Percentiles rank a stretch among this genome's conserved stretches.
Evolutionary conservation across 225 moss, liverwort and hornwort genomes (phyloP).

Genomic region (Physcomitrellopsis africana): DNA sequence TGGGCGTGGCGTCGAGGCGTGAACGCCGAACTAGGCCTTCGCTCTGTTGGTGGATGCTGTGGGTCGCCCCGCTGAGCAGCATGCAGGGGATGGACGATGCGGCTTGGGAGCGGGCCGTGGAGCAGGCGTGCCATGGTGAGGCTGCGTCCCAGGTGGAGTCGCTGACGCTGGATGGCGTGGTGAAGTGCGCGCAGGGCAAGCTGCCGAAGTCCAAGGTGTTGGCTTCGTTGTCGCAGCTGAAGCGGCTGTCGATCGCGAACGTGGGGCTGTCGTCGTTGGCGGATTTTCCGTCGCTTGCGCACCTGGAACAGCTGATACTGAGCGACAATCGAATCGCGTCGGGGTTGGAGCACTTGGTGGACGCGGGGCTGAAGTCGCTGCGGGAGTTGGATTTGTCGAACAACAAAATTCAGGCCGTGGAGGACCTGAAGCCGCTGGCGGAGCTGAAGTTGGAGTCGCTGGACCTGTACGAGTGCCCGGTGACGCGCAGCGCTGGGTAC

Average conservation of each 20-base stretch:
- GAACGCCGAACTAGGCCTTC: too few relatives aligned
- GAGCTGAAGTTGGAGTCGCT: slow-evolving; percentile 67
- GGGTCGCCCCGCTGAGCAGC: too few relatives aligned
- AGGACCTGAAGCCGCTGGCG: slow-evolving; percentile 74
- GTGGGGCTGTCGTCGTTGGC: slow-evolving; percentile 71
- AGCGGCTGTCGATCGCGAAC: slow-evolving; percentile 78
- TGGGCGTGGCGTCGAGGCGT: too few relatives aligned
- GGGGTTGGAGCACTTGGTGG: slow-evolving; percentile 78
- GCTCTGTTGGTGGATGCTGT: too few relatives aligned
- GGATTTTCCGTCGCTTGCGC: slow-evolving; percentile 72
- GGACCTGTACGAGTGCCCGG: slow-evolving; percentile 84
- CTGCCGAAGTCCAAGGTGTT: slow-evolving; percentile 63
- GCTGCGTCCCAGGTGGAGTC: slow-evolving; percentile 50
- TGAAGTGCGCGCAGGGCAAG: slow-evolving; percentile 77
- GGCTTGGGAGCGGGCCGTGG: slow-evolving; percentile 79
- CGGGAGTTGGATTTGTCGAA: slow-evolving; percentile 81
- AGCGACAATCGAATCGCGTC: slow-evolving; percentile 83
- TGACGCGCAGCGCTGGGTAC: slow-evolving; percentile 68
- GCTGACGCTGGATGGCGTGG: slow-evolving; percentile 70
- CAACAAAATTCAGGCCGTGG: slow-evolving; percentile 81
- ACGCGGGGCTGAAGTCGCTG: slow-evolving; percentile 70
- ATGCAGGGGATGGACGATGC: slow-evolving; percentile 58
- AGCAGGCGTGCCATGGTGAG: slow-evolving; percentile 62
- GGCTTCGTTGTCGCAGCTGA: slow-evolving; percentile 58
- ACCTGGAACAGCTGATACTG: slow-evolving; percentile 65